Evolutionary conservation across 768 basidiomycete genomes (phyloP).

Genomic region (Tephrocybe sp.): DNA sequence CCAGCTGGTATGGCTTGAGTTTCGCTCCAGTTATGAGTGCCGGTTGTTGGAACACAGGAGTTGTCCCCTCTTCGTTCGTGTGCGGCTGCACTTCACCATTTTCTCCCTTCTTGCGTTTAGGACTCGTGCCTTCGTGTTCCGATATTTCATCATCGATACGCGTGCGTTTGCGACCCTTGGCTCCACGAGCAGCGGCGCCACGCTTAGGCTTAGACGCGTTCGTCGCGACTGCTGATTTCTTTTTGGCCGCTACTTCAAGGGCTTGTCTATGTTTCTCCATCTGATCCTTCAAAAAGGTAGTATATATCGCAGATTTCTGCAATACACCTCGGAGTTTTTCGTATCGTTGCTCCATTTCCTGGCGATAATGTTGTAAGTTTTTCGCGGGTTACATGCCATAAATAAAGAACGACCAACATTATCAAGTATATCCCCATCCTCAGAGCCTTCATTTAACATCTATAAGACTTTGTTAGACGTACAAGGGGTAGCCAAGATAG

Average conservation of each 20-base stretch:
- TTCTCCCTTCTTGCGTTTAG: conserved; percentile 22
- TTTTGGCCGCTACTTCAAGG: conserved; percentile 18
- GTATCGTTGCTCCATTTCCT: conserved; percentile 52
- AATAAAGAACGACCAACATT: conserved; percentile 7
- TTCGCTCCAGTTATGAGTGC: conserved; percentile 78
- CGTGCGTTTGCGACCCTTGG: conserved; percentile 20
- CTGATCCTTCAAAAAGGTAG: conserved; percentile 62
- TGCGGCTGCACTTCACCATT: conserved; percentile 10
- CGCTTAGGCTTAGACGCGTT: conserved; percentile 7
- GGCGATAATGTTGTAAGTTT: neutral
- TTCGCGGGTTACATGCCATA: neutral
- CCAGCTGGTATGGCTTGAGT: conserved; percentile 88
- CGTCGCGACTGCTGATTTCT: conserved; percentile 6
- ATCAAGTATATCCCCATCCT: conserved; percentile 8
- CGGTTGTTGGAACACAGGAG: conserved; percentile 64
- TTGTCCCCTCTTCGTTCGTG: conserved; percentile 23
- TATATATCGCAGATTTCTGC: conserved; percentile 75
- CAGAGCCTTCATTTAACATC: conserved; percentile 3
- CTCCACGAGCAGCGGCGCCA: neutral
- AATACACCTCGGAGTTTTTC: conserved; percentile 62
- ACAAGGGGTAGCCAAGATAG: neutral
- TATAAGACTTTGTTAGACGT: neutral
- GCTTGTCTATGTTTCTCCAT: conserved; percentile 63
- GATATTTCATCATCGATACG: conserved; percentile 17
- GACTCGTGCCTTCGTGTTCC: conserved; percentile 8